Evolutionary conservation across 768 basidiomycete genomes (phyloP), one percentile per base, ranked within the genome.

Genomic region (Suillus variegatus): DNA sequence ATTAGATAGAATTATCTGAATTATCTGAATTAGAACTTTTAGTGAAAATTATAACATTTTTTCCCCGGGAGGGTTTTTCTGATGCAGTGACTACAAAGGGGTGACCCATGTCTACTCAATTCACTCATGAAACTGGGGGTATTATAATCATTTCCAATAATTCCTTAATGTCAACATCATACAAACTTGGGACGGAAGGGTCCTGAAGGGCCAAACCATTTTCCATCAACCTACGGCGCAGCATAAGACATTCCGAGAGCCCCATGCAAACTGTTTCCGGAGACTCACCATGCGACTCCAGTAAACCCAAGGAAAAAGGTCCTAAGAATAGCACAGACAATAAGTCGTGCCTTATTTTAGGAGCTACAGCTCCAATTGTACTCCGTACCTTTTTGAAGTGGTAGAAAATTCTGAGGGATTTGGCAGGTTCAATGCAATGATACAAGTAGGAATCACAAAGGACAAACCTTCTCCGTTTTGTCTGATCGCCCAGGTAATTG

Each of bases 241-340:
- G 71, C 69, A 88, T 89, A 88, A 90, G 91, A 63, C 81, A 80
- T 65, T 87, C 86, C 89, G 88, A 94, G 77, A 94, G 93, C 8
- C 82, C 75, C 81, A 82, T 20, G 73, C 68, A 55, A 76, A 72
- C 41, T 69, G 36, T 62, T 81, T 69, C 74, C 71, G 57, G 18
- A 60, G 22, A 9, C 76, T 72, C 70, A 88, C 89, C 89, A 90
- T 92, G 62, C 81, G 80, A 64, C 87, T 86, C 89, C 89, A 94
- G 77, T 94, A 94, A 12, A 82, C 87, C 75, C 81, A 83, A n/a
- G 75, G 74, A 47, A 76, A 76, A 46, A 77, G 32, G 61, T 81
- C 71, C 75, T 73, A 61, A 20, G 58, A 49, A 65, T 43, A 56
- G n/a, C 66, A n/a, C 49, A 41, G 43, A 36, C 61, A 38, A 44